Conservation (phyloP, 306 rosid species). For the Acacia acuminata region DNA sequence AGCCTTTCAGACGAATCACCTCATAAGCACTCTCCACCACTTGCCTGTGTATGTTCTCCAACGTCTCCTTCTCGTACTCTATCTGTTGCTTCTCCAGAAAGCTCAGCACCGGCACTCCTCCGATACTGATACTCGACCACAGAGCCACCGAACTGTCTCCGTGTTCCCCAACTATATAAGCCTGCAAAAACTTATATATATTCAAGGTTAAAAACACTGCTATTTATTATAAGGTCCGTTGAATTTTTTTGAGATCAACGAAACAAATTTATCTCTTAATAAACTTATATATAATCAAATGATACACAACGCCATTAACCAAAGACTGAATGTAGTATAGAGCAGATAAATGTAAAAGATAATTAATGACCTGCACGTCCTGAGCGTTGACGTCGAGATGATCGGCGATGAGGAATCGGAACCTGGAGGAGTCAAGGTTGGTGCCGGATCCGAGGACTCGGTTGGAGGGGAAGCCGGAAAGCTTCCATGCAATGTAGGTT, state of each 20-base stretch:
- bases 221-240: too few species aligned
- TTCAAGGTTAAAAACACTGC: too few species aligned
- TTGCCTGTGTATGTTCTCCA: constrained; percentile 74
- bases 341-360: neutral
- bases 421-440: constrained; percentile 81
- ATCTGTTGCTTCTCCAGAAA: constrained; percentile 71
- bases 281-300: too few species aligned
- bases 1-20: constrained; percentile 80
- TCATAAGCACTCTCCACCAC: constrained; percentile 74
- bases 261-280: too few species aligned
- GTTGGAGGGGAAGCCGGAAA: constrained; percentile 78
- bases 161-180: constrained; percentile 86
- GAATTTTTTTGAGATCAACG: too few species aligned
- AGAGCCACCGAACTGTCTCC: constrained; percentile 98
- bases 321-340: too few species aligned
- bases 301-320: too few species aligned
- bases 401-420: constrained; percentile 82
- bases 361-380: constrained; percentile 50
- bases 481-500: constrained; percentile 84
- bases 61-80: constrained; percentile 65
- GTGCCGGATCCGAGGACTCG: constrained; percentile 91
- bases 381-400: constrained; percentile 91
- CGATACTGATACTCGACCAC: constrained; percentile 85
- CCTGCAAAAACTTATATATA: constrained; percentile 38
- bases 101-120: constrained; percentile 84